Base-by-base conservation (phyloP, 192 early-diverging fungal genomes). In the Podila epigama region DNA sequence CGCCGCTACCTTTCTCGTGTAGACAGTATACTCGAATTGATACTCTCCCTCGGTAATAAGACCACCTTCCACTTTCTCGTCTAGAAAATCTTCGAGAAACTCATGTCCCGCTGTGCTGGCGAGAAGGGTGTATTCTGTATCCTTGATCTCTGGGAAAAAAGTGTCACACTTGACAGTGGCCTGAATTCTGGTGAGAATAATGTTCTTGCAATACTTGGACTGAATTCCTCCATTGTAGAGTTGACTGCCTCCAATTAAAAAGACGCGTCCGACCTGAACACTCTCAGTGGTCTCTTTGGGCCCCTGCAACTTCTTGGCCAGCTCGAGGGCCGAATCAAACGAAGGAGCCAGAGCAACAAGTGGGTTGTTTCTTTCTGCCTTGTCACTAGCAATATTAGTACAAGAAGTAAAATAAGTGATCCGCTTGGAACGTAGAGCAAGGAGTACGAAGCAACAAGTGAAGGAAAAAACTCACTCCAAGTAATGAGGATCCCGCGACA, bases 161-260 rank as follows among this genome's bases (percentile, higher is more conserved):
- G 89, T 84, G 64, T 95, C 95, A 66, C 90, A 95, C 15, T 92
- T 82, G 11, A 91, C 85, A 2, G 82, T 79, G 10, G 75, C 68
- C 32, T 88, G 71, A 16, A 97, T 83, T 4, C 84, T 66, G 9
- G 96, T 97, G 41, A 95, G 63, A 20, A 94, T 81, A 39, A 97
- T 84, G 51, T 87, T 83, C 3, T 71, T 39, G 62, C 89, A 90
- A 11, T 70, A 58, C 5, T 84, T 63, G 35, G 86, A 86, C 9
- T 70, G 75, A 27, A 97, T 69, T 11, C 90, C 89, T 72, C 89
- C 85, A 22, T 80, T 69, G 72, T 97, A 97, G 29, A 96, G 75
- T 33, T 88, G 73, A 18, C 83, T 82, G 4, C 96, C 96, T 53
- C 96, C 96, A 66, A 94, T 92, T 41, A 95, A 69, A 79, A 92